Percentiles rank a stretch among this genome's conserved stretches.
Conservation (phyloP, 495 filamentous ascomycete species). For the Chaetomium cochliodes region DNA sequence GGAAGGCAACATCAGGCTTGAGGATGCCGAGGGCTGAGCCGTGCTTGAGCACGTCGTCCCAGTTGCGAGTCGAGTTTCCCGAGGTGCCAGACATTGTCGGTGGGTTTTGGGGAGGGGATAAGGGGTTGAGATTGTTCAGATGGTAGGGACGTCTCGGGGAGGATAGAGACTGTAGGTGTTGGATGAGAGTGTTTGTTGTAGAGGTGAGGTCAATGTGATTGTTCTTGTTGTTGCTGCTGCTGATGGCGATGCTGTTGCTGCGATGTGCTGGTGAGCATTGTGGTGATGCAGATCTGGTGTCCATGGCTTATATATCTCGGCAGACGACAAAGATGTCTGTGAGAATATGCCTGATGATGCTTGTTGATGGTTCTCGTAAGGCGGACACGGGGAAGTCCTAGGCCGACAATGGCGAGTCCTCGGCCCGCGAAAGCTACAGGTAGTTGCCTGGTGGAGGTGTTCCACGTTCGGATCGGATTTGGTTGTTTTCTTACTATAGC, state of each 20-base stretch:
- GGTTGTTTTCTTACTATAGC: not conserved
- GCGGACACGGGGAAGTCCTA: not conserved
- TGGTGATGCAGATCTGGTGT: not conserved
- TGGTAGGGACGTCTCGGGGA: not conserved
- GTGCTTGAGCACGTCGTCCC: slow-evolving; percentile 26
- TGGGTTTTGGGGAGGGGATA: too few species aligned
- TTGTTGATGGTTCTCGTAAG: too few species aligned
- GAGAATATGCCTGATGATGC: too few species aligned
- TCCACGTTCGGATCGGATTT: not conserved
- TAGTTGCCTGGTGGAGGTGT: not conserved
- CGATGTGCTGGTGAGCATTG: slow-evolving; percentile 5
- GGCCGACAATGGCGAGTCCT: not conserved
- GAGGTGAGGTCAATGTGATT: not conserved
- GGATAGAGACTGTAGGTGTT: not conserved
- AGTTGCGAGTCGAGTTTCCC: slow-evolving; percentile 14
- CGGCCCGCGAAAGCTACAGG: not conserved
- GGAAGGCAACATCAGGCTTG: slow-evolving; percentile 25
- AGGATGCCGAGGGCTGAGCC: slow-evolving; percentile 22
- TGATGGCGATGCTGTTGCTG: not conserved
- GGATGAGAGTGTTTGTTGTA: not conserved
- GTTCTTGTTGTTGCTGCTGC: not conserved
- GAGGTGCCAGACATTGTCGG: slow-evolving; percentile 18
- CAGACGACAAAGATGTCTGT: too few species aligned
- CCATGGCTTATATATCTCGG: slow-evolving; percentile 13
- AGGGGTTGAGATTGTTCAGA: not conserved